Evolutionary conservation across 345 rosid species (phyloP).

Genomic region (Lepidium didymum): DNA sequence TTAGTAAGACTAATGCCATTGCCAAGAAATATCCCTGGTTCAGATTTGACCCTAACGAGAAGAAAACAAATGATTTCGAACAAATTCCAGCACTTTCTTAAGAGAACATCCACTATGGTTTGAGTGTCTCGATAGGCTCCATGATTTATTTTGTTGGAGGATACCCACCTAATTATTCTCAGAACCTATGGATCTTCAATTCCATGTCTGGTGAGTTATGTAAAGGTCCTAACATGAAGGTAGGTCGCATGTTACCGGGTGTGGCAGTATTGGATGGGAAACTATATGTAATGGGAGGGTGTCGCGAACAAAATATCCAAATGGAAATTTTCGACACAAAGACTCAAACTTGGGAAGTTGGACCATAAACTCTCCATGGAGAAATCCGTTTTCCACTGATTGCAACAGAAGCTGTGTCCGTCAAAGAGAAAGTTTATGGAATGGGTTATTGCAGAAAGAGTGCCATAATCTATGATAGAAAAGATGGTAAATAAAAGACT

Average conservation of each 20-base stretch:
- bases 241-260: slow-evolving; percentile 37
- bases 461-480: slow-evolving; percentile 45
- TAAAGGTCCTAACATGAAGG: slow-evolving; percentile 43
- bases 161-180: slow-evolving; percentile 22
- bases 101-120: slow-evolving; percentile 25
- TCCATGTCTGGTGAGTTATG: slow-evolving; percentile 47
- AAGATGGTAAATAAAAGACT: slow-evolving; percentile 38
- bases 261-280: slow-evolving; percentile 38
- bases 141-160: slow-evolving; percentile 58
- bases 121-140: slow-evolving; percentile 39
- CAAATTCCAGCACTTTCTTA: slow-evolving; percentile 35
- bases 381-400: neutral
- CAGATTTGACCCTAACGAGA: neutral
- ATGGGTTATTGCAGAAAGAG: slow-evolving; percentile 36
- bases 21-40: neutral
- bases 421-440: slow-evolving; percentile 40
- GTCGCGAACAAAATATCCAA: slow-evolving; percentile 34
- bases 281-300: slow-evolving; percentile 65
- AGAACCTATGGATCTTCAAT: slow-evolving; percentile 49
- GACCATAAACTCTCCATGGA: neutral
- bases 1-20: too few relatives aligned
- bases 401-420: slow-evolving; percentile 54
- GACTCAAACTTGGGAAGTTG: slow-evolving; percentile 36
- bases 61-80: slow-evolving; percentile 14
- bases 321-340: slow-evolving; percentile 52